A percentile compares a stretch with the other conserved stretches of the same genome.
Conservation (phyloP, 2,329 filamentous ascomycete species). For the Alternaria infectoria region DNA sequence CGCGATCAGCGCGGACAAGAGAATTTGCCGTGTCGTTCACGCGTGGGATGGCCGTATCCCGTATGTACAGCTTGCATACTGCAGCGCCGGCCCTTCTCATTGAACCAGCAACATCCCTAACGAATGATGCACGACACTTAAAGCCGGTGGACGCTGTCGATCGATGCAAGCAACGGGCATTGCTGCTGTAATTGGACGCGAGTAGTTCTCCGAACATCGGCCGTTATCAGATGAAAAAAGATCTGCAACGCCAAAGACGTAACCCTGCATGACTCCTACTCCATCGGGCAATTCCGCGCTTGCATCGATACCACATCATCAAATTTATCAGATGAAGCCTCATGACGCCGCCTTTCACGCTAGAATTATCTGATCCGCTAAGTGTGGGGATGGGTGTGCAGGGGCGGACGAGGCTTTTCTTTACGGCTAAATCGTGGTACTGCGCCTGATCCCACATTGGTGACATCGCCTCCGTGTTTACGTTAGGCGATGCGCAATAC, state of each 20-base stretch:
- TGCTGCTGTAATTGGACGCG: slow-evolving; percentile 1
- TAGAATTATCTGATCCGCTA: slow-evolving; percentile 41
- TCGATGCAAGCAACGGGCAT: background rate
- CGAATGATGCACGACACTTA: slow-evolving; percentile 13
- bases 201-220: slow-evolving; percentile 29
- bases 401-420: slow-evolving; percentile 12
- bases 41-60: slow-evolving; percentile 6
- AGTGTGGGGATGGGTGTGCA: slow-evolving; percentile 20
- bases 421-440: slow-evolving; percentile 32
- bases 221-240: slow-evolving; percentile 40
- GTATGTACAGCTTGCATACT: slow-evolving; percentile 3
- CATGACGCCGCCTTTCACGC: slow-evolving; percentile 18
- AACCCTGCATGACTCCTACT: slow-evolving; percentile 30
- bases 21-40: background rate
- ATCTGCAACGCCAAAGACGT: slow-evolving; percentile 27
- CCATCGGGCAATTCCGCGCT: slow-evolving; percentile 27
- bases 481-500: slow-evolving; percentile 21
- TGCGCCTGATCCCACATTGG: slow-evolving; percentile 1
- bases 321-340: slow-evolving; percentile 45
- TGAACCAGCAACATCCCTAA: slow-evolving; percentile 1
- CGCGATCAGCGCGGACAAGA: slow-evolving; percentile 13
- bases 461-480: slow-evolving; percentile 14
- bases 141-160: slow-evolving; percentile 2
- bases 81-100: slow-evolving; percentile 15
- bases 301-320: slow-evolving; percentile 13